Base-by-base conservation (phyloP, 129 eudicot genomes). In the Arctium lappa region DNA sequence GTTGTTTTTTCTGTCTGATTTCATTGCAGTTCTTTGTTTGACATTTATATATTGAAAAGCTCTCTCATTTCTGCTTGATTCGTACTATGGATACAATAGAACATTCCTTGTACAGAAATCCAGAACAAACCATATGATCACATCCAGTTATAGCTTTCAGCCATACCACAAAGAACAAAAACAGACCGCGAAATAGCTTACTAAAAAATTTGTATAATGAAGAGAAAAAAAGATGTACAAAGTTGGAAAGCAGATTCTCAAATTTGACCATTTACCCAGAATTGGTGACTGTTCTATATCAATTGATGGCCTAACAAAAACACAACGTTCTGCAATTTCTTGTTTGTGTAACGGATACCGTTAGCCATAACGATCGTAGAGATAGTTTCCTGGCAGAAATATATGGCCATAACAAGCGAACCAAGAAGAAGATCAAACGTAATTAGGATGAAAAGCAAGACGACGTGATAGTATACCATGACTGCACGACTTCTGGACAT, bases 401-500 rank as follows among this genome's bases (percentile, higher is more conserved):
- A 50, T 74, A 66, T 56, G 39, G 72, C 84, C 38, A 73, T 31
- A 53, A 83, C 68, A 79, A 75, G 46, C 66, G 46, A 75, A 79
- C 40, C 65, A 79, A 69, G 62, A 9, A 62, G 60, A 78, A 62
- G 62, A 77, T 11, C 32, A 83, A 42, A 37, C 46, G 22, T 56
- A 80, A 36, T 68, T 82, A 69, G 70, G 68, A 48, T 36, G 72
- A 85, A 83, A 73, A 83, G 39, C 77, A 85, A 81, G 62, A 78
- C 37, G 72, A 81, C 89, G 82, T 84, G 81, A 71, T 48, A 56
- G 65, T 56, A 85, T 94, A 94, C 98, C 98, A 94, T 94, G 86
- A 94, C 91, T 76, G 97, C 95, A 88, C 98, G 97, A 68, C 91
- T 90, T 80, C 98, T 92, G 6, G 98, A 94, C 92, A 84, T 90